A percentile compares a stretch with the other conserved stretches of the same genome.
Conservation (phyloP, 495 filamentous ascomycete genomes). For the Neurospora sp. region DNA sequence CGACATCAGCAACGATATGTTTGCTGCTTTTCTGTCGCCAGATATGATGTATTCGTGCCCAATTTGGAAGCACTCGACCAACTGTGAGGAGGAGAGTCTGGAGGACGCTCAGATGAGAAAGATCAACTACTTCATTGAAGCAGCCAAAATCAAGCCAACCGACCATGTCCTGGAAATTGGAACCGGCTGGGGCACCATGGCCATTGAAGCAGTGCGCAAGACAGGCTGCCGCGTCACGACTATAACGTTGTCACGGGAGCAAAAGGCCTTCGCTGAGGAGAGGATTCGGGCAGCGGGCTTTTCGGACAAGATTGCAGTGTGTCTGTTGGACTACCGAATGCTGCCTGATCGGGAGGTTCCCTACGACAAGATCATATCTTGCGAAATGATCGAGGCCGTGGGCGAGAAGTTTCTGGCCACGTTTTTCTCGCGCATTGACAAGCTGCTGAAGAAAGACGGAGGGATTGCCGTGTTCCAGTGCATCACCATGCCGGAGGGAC, state of each 20-base stretch:
- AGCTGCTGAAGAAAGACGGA: constrained; percentile 49
- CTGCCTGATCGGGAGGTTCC: constrained; percentile 39
- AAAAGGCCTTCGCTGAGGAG: constrained; percentile 50
- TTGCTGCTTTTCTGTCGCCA: constrained; percentile 57
- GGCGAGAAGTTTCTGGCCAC: constrained; percentile 51
- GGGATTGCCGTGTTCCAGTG: constrained; percentile 65
- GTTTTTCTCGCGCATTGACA: constrained; percentile 51
- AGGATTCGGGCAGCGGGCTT: constrained; percentile 45
- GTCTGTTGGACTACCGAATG: constrained; percentile 52
- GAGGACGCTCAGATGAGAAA: constrained; percentile 58
- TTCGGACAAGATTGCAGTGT: constrained; percentile 42
- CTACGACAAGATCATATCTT: constrained; percentile 61
- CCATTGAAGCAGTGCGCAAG: constrained; percentile 47
- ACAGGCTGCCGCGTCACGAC: constrained; percentile 56
- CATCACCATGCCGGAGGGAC: constrained; percentile 61
- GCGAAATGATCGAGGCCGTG: constrained; percentile 71
- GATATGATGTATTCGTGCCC: constrained; percentile 74
- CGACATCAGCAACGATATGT: constrained; percentile 66
- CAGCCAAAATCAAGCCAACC: constrained; percentile 45
- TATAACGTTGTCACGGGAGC: constrained; percentile 51
- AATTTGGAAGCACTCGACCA: constrained; percentile 41
- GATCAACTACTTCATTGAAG: constrained; percentile 49
- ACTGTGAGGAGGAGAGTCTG: constrained; percentile 36
- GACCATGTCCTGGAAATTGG: constrained; percentile 64
- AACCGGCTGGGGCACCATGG: constrained; percentile 60